Conservation (phyloP, 371 early-diverging fungal genomes). For the Dinochytrium kinnereticum region DNA sequence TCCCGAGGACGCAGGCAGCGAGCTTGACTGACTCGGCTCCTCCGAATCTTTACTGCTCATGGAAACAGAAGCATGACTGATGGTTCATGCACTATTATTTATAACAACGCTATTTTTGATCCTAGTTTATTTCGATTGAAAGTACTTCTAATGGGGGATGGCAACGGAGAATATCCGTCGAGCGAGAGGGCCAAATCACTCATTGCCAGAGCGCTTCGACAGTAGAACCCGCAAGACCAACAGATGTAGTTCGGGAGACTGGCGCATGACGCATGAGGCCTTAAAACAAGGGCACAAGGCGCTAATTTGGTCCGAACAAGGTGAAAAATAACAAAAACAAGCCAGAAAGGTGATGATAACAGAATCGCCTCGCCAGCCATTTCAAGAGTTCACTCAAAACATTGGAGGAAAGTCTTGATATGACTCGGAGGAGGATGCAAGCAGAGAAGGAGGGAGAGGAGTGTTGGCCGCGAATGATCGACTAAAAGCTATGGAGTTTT, state of each 20-base stretch:
- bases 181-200: background rate
- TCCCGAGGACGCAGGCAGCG: background rate
- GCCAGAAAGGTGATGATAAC: no score
- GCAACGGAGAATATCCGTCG: background rate
- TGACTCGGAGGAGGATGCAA: background rate
- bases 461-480: constrained; percentile 16
- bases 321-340: no score
- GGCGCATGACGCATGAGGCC: background rate
- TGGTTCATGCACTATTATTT: background rate
- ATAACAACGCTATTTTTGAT: background rate
- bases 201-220: no score
- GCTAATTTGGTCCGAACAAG: no score
- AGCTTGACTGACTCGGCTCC: background rate
- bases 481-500: background rate
- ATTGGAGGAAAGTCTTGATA: no score
- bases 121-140: background rate
- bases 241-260: background rate
- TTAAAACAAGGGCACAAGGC: no score
- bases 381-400: no score
- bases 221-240: no score
- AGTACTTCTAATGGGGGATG: background rate
- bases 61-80: no score
- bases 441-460: background rate
- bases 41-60: no score
- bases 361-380: no score